Evolutionary conservation across 176 grass and related monocot species (phyloP).

Genomic region (Cocos nucifera): DNA sequence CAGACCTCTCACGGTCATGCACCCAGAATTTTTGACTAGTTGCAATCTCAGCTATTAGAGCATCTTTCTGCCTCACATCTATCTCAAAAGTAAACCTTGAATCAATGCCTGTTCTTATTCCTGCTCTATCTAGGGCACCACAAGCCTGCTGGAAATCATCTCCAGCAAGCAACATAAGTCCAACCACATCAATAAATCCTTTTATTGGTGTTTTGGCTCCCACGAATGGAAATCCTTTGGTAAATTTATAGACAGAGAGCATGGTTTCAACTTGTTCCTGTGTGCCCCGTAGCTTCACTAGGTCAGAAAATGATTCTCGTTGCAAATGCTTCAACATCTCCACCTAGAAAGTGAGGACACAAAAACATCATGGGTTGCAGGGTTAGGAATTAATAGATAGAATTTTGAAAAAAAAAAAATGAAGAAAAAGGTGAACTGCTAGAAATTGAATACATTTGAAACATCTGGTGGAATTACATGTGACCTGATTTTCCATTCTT

Average conservation of each 20-base stretch:
- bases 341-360: conserved; percentile 20
- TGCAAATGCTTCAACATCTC: conserved; percentile 41
- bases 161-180: conserved; percentile 11
- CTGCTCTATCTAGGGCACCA: conserved; percentile 10
- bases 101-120: conserved; percentile 24
- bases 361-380: background rate
- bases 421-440: background rate
- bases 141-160: conserved; percentile 21
- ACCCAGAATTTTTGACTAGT: background rate
- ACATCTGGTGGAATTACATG: too few species aligned
- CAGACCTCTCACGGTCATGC: background rate
- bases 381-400: too few species aligned
- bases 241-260: conserved; percentile 12
- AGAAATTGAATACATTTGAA: background rate
- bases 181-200: conserved; percentile 20
- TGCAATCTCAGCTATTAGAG: conserved; percentile 25
- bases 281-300: conserved; percentile 36
- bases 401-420: background rate
- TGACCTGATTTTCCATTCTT: too few species aligned
- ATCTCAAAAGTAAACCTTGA: conserved; percentile 30
- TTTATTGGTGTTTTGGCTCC: conserved; percentile 13
- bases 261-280: conserved; percentile 32
- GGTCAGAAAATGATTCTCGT: conserved; percentile 30
- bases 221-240: conserved; percentile 21
- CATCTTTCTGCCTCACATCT: conserved; percentile 20